phyloP scores from a whole-genome alignment of 2,329 filamentous ascomycete genomes.

The Dichotomopilus funicola region DNA sequence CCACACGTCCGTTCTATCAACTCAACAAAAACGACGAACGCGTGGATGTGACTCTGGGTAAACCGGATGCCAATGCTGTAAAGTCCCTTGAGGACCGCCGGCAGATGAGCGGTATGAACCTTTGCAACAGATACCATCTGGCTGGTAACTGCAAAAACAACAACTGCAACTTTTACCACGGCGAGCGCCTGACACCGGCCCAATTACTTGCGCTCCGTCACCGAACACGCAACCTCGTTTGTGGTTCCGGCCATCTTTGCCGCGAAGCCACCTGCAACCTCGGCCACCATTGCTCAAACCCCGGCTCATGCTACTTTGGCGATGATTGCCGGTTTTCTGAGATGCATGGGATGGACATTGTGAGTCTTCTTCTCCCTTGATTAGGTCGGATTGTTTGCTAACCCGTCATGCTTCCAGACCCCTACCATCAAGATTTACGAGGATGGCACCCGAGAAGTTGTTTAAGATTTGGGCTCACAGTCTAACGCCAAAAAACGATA shows the following conservation, averaged over 20 bases:
- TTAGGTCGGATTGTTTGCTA: background rate
- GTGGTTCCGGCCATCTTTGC: slow-evolving; percentile 15
- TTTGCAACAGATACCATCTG: slow-evolving; percentile 25
- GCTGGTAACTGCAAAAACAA: slow-evolving; percentile 18
- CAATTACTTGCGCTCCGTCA: slow-evolving; percentile 18
- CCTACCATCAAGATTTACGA: slow-evolving; percentile 21
- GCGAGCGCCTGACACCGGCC: slow-evolving; percentile 12
- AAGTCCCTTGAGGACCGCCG: slow-evolving; percentile 19
- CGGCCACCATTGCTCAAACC: slow-evolving; percentile 23
- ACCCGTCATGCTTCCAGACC: slow-evolving; percentile 7
- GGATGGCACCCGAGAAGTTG: slow-evolving; percentile 15
- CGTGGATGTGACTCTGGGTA: slow-evolving; percentile 27
- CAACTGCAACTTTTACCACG: slow-evolving; percentile 19
- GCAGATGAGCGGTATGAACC: slow-evolving; percentile 20
- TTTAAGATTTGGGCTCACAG: background rate
- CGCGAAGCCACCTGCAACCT: slow-evolving; percentile 17
- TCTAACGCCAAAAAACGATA: background rate
- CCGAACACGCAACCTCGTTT: slow-evolving; percentile 19
- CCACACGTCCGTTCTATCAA: slow-evolving; percentile 22
- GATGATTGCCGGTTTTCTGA: slow-evolving; percentile 20
- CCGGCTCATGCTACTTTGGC: slow-evolving; percentile 18
- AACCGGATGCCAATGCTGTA: slow-evolving; percentile 18
- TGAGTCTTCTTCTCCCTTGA: slow-evolving; percentile 8
- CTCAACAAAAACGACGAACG: slow-evolving; percentile 29
- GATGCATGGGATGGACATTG: slow-evolving; percentile 22